Percentiles rank a stretch among this genome's conserved stretches.
Evolutionary conservation across 2,329 filamentous ascomycete genomes (phyloP).

Genomic region (Exophiala mesophila): DNA sequence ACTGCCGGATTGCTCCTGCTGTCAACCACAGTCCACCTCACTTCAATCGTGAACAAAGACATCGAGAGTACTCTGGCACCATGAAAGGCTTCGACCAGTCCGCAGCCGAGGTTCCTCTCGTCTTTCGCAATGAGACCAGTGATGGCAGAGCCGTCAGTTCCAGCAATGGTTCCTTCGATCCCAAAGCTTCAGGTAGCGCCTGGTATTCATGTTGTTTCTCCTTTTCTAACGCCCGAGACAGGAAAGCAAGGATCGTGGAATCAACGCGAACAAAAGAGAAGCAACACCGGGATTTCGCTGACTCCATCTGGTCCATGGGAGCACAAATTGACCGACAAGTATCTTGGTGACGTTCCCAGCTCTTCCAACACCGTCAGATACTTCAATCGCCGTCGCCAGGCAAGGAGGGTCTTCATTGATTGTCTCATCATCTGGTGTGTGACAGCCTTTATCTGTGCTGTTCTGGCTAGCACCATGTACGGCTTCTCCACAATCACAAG

Average conservation of each 20-base stretch:
- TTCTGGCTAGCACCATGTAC: constrained; percentile 12
- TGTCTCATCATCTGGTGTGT: constrained; percentile 17
- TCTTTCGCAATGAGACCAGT: background rate
- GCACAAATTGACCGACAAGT: constrained; percentile 16
- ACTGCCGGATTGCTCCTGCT: too few relatives aligned
- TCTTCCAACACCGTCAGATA: constrained; percentile 11
- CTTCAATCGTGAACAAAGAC: too few relatives aligned
- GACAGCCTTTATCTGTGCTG: constrained; percentile 15
- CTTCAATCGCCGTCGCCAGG: constrained; percentile 16
- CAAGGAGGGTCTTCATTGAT: constrained; percentile 13
- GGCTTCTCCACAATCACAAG: constrained; percentile 9
- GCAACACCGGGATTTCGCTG: background rate
- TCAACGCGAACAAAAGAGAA: background rate
- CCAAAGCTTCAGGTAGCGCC: background rate
- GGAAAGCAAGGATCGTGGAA: background rate
- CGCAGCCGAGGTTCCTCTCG: background rate
- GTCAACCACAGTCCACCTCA: too few relatives aligned
- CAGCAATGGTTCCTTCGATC: background rate
- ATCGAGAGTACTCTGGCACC: too few relatives aligned
- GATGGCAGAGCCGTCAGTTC: background rate
- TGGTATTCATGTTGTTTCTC: too few relatives aligned
- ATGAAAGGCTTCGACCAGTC: background rate
- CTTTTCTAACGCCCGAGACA: too few relatives aligned
- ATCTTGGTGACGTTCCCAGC: constrained; percentile 6
- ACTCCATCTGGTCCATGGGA: constrained; percentile 9